Evolutionary conservation across 2,329 filamentous ascomycete genomes (phyloP).

Genomic region (Penicillium sp.): DNA sequence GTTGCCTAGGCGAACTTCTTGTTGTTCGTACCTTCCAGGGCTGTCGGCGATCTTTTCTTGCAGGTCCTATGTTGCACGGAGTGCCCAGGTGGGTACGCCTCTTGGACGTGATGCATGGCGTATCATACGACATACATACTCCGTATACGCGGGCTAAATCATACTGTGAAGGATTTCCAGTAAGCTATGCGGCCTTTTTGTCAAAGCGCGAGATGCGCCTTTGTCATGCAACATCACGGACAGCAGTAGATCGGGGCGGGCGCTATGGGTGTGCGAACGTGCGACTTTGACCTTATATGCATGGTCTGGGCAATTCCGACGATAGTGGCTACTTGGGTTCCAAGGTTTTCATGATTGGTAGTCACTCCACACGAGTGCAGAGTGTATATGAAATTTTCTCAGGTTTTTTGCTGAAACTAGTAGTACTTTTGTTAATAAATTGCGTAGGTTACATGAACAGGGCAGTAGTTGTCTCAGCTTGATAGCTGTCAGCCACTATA

Average conservation of each 20-base stretch:
- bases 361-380: not conserved
- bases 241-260: not conserved
- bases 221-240: not conserved
- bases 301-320: not conserved
- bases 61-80: not conserved
- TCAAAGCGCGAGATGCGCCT: not conserved
- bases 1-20: no score
- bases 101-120: not conserved
- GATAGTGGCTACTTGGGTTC: not conserved
- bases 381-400: not conserved
- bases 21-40: no score
- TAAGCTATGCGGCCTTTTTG: not conserved
- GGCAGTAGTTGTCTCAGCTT: not conserved
- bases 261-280: not conserved
- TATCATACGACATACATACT: not conserved
- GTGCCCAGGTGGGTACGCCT: not conserved
- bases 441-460: not conserved
- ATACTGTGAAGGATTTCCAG: not conserved
- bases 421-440: not conserved
- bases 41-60: no score
- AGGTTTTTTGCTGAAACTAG: no score
- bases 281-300: not conserved
- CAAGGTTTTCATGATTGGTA: not conserved
- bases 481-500: not conserved
- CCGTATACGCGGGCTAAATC: not conserved